phyloP scores from a whole-genome alignment of 176 grass and related monocot species.

The Ensete glaucum region DNA sequence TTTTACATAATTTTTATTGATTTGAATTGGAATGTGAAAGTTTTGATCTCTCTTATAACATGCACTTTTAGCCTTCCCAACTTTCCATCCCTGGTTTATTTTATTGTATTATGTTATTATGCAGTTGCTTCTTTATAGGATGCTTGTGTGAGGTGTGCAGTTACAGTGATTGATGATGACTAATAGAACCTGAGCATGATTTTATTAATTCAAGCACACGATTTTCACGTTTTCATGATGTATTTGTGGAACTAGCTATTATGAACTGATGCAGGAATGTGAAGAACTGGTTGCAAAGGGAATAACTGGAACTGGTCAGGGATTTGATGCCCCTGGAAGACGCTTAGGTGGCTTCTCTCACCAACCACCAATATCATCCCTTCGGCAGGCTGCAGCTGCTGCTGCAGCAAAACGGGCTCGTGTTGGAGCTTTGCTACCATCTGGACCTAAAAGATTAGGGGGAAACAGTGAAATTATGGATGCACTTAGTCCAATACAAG shows the following conservation, averaged over 20 bases:
- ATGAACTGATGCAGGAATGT: conserved; percentile 54
- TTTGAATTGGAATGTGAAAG: background rate
- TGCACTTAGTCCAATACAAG: conserved; percentile 85
- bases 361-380: conserved; percentile 48
- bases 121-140: background rate
- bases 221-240: background rate
- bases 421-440: conserved; percentile 54
- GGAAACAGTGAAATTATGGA: conserved; percentile 78
- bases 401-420: conserved; percentile 77
- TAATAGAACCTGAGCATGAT: background rate
- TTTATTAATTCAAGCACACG: background rate
- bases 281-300: conserved; percentile 87
- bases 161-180: background rate
- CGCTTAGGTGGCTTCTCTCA: conserved; percentile 68
- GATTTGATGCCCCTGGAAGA: conserved; percentile 70
- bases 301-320: conserved; percentile 75
- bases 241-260: too few species aligned
- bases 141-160: background rate
- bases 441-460: conserved; percentile 71
- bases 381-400: conserved; percentile 55
- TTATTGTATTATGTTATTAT: background rate
- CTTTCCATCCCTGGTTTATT: background rate
- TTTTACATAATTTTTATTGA: background rate
- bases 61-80: background rate
- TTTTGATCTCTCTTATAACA: background rate